Evolutionary conservation across 345 rosid species (phyloP).

Genomic region (Boechera divaricarpa): DNA sequence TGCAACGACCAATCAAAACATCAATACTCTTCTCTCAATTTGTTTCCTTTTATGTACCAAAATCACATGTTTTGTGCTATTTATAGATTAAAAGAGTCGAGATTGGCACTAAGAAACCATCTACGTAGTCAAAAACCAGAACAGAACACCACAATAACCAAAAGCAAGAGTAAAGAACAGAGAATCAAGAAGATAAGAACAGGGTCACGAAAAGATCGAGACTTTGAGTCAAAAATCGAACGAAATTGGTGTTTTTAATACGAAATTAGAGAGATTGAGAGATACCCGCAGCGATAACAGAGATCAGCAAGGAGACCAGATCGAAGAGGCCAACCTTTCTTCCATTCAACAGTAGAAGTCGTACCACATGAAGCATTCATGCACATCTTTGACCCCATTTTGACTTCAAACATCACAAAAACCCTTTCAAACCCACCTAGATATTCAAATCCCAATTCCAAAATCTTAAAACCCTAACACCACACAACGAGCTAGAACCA

Average conservation of each 20-base stretch:
- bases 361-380: conserved; percentile 72
- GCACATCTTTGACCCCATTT: conserved; percentile 79
- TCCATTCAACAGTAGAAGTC: conserved; percentile 65
- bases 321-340: conserved; percentile 86
- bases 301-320: conserved; percentile 81
- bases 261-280: conserved; percentile 24
- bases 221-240: conserved; percentile 24
- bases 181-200: conserved; percentile 6
- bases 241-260: not conserved
- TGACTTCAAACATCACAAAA: conserved; percentile 27
- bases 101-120: not conserved
- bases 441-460: conserved; percentile 19
- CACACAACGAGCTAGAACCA: not conserved
- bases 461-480: conserved; percentile 39
- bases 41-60: not conserved
- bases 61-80: conserved; percentile 7
- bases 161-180: not conserved
- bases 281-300: conserved; percentile 87
- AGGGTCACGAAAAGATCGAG: conserved; percentile 30
- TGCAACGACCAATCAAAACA: conserved; percentile 12
- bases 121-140: conserved; percentile 9
- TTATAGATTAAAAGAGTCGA: conserved; percentile 25
- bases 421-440: not conserved
- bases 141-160: conserved; percentile 1
- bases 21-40: not conserved